phyloP scores from a whole-genome alignment of 2,329 filamentous ascomycete species.

The Magnaporthiopsis incrustans region DNA sequence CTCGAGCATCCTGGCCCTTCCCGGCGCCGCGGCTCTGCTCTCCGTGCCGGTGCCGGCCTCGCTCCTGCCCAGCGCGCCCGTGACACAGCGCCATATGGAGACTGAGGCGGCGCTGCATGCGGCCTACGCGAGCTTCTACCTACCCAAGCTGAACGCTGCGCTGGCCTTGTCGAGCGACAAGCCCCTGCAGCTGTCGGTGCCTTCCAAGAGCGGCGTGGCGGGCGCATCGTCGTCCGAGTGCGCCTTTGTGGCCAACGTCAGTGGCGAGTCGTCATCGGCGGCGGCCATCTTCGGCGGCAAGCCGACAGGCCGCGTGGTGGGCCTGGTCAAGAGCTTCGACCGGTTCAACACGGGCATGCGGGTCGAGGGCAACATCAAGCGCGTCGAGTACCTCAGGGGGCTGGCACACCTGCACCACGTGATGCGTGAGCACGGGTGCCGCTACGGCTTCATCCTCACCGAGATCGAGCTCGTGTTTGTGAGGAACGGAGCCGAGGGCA shows the following conservation, averaged over 20 bases:
- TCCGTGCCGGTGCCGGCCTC: slow-evolving; percentile 56
- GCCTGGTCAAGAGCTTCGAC: slow-evolving; percentile 86
- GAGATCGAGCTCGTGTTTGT: slow-evolving; percentile 93
- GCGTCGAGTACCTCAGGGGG: slow-evolving; percentile 81
- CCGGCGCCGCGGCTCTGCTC: slow-evolving; percentile 64
- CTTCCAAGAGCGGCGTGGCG: slow-evolving; percentile 26
- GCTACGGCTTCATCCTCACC: slow-evolving; percentile 93
- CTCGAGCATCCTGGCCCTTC: slow-evolving; percentile 61
- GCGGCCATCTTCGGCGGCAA: slow-evolving; percentile 41
- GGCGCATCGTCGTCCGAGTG: slow-evolving; percentile 24
- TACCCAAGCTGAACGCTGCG: slow-evolving; percentile 80
- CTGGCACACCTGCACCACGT: slow-evolving; percentile 79
- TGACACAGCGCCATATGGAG: slow-evolving; percentile 61
- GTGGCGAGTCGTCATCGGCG: slow-evolving; percentile 47
- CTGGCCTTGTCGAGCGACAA: slow-evolving; percentile 65
- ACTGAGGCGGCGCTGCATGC: slow-evolving; percentile 68
- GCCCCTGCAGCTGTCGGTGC: slow-evolving; percentile 46
- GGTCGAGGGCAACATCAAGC: slow-evolving; percentile 72
- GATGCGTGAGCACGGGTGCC: slow-evolving; percentile 88
- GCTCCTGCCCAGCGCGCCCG: slow-evolving; percentile 51
- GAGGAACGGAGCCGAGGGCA: slow-evolving; percentile 63
- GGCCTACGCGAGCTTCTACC: slow-evolving; percentile 71
- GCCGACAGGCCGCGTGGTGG: slow-evolving; percentile 37
- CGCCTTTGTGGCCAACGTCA: slow-evolving; percentile 57
- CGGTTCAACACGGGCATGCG: slow-evolving; percentile 96